Evolutionary conservation across 441 rosid genomes (phyloP).

Genomic region (Omphalea diandra): DNA sequence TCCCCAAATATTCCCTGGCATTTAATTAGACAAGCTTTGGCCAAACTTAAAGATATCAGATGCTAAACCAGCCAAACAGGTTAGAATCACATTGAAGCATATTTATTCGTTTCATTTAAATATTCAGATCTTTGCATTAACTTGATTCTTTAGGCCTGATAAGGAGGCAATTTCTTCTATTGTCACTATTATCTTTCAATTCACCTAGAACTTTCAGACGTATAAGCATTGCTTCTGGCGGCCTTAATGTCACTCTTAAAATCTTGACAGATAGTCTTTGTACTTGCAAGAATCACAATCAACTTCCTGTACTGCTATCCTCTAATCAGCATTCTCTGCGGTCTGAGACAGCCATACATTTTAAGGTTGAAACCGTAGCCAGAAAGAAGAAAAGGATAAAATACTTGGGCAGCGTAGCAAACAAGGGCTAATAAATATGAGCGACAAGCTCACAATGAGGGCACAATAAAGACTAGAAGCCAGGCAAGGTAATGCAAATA

Average conservation of each 20-base stretch:
- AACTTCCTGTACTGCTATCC: too few species aligned
- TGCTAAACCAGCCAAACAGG: not conserved
- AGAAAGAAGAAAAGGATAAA: not conserved
- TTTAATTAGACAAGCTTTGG: not conserved
- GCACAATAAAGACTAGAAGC: too few species aligned
- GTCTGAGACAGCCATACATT: not conserved
- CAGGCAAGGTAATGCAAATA: too few species aligned
- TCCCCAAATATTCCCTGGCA: too few species aligned
- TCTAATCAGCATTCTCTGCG: too few species aligned
- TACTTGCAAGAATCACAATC: not conserved
- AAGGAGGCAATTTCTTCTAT: not conserved
- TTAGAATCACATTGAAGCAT: not conserved
- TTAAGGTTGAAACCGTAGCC: not conserved
- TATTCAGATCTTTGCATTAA: not conserved
- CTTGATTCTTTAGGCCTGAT: not conserved
- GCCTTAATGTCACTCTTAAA: not conserved
- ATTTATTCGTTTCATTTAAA: constrained; percentile 3
- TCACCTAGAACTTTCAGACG: not conserved
- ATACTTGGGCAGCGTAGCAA: too few species aligned
- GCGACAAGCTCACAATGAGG: too few species aligned
- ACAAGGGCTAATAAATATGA: too few species aligned
- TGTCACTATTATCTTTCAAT: too few species aligned
- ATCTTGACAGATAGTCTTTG: not conserved
- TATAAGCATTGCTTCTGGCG: not conserved
- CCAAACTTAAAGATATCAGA: not conserved